These are phyloP conservation scores for Mortierella sp. DNA, from an alignment of 371 early-diverging fungal genomes.

Conservation along the genomic window DNA sequence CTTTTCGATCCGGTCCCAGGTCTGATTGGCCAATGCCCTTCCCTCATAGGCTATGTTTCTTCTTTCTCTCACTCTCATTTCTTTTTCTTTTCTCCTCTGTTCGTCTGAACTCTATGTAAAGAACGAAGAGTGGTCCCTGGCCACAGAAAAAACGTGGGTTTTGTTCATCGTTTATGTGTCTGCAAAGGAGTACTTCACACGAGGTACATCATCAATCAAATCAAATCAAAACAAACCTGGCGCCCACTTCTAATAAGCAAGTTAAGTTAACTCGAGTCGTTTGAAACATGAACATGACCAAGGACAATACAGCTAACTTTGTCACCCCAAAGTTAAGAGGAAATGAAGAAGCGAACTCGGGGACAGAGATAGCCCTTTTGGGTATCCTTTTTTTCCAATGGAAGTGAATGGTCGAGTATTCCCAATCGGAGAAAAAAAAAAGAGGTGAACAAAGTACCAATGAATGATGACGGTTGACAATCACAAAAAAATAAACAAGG, in stretches of 20 bases:
- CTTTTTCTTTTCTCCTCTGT: background rate
- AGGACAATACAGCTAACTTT: background rate
- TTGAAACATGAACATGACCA: background rate
- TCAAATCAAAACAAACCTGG: background rate
- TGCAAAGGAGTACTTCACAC: background rate
- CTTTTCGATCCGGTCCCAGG: background rate
- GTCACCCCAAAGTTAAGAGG: background rate
- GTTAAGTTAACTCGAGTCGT: background rate
- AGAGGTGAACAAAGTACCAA: background rate
- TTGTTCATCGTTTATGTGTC: background rate
- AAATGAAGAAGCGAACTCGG: background rate
- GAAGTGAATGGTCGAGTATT: background rate
- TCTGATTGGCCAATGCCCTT: background rate
- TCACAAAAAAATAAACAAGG: background rate
- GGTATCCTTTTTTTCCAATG: background rate
- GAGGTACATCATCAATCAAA: background rate
- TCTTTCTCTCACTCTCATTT: background rate
- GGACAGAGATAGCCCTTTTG: background rate
- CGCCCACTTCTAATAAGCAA: background rate
- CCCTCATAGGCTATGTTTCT: slow-evolving; percentile 1
- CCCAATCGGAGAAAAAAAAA: slow-evolving; percentile 5
- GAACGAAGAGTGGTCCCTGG: background rate
- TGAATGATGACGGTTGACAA: background rate
- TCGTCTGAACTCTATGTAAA: background rate
- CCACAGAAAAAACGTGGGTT: slow-evolving; percentile 11